Base-by-base conservation (phyloP, 495 filamentous ascomycete species). In the Aspergillus coremiiformis region DNA sequence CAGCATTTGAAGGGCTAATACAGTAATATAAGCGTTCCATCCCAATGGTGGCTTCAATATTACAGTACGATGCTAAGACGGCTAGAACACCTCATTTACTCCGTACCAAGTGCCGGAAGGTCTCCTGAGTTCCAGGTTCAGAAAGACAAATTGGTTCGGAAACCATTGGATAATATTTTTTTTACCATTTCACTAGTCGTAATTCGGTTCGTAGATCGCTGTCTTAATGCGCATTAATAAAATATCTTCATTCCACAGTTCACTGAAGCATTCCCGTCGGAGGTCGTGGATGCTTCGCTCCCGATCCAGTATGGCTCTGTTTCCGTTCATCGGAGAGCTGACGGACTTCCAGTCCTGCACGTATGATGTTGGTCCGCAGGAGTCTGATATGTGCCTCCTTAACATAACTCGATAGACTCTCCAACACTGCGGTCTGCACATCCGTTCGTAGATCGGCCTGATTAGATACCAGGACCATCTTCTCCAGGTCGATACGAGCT, bases 401-500 rank as follows among this genome's bases (percentile, higher is more conserved):
- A 59, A 90, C 82, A 60, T 90, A 94, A 21, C 78, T 72, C 39
- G 79, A 78, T 20, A 89, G 80, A 54, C 79, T 80, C n/a, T 79
- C 63, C 24, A 94, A 66, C 0, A 84, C 81, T 4, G 82, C 70
- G 1, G 68, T 59, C 62, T 94, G 89, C 44, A 93, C 79, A n/a
- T 79, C 73, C 5, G 68, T 63, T 39, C 90, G 81, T 4, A 81
- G 65, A 44, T 92, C 78, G 22, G 70, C 71, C 32, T 82, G 75
- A 19, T 84, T 84, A 5, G 85, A 82, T 6, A 86, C 80, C 4
- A 98, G 78, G 64, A 92, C 81, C 54, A 78, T 75, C 56, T 91
- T 86, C 50, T 92, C 85, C 0, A 88, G 79, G 59, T 98, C 88
- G 47, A 98, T 85, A 33, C 90, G 79, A 0, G 87, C 88, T 44